Evolutionary conservation across 2,329 filamentous ascomycete species (phyloP).

Genomic region (Neodidymelliopsis sp.): DNA sequence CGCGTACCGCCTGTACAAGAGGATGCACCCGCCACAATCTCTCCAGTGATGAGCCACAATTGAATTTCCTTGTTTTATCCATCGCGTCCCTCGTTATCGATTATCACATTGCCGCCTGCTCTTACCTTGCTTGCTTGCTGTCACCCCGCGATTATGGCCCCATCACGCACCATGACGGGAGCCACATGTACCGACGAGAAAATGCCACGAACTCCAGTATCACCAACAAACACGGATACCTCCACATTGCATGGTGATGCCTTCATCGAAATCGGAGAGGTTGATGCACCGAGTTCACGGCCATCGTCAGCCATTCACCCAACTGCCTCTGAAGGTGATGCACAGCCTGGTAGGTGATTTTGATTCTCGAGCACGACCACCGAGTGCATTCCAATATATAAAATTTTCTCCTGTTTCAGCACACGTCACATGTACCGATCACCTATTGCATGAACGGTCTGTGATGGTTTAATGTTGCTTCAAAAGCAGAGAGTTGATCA

Average conservation of each 20-base stretch:
- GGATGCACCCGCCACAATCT: constrained; percentile 33
- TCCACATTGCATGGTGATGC: constrained; percentile 40
- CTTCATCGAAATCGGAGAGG: constrained; percentile 41
- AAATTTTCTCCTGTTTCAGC: too few species aligned
- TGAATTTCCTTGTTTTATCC: constrained; percentile 5
- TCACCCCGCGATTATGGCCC: constrained; percentile 36
- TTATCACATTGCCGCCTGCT: constrained; percentile 2
- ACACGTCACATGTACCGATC: too few species aligned
- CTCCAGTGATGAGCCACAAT: constrained; percentile 31
- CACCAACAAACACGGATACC: constrained; percentile 38
- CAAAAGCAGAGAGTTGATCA: too few species aligned
- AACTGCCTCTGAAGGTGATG: constrained; percentile 25
- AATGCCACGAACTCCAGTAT: constrained; percentile 33
- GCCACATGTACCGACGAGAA: constrained; percentile 40
- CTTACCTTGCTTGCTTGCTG: background rate
- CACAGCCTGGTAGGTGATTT: constrained; percentile 45
- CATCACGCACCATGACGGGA: constrained; percentile 41
- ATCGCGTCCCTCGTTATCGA: constrained; percentile 7
- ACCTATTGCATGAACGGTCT: too few species aligned
- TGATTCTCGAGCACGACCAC: constrained; percentile 19
- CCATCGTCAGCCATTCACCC: constrained; percentile 23
- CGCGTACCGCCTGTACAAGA: constrained; percentile 14
- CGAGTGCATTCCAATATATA: constrained; percentile 15
- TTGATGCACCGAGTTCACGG: constrained; percentile 21
- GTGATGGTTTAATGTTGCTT: too few species aligned